Evolutionary conservation across 164 flowering plant species (phyloP).

Genomic region (Aristolochia contorta): DNA sequence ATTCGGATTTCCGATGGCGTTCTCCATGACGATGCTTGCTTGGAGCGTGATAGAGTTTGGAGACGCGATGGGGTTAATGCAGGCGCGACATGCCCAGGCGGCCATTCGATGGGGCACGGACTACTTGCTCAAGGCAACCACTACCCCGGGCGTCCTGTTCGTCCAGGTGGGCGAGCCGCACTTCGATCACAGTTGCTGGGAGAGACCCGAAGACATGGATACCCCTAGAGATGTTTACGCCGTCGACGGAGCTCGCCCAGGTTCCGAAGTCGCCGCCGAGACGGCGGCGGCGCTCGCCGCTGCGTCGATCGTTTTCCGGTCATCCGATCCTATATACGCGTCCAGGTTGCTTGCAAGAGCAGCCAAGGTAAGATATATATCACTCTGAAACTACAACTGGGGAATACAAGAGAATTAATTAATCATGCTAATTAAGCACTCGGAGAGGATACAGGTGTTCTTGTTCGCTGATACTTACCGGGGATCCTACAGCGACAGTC

Average conservation of each 20-base stretch:
- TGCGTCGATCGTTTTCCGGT: conserved; percentile 32
- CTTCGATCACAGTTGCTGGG: conserved; percentile 61
- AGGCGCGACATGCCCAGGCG: conserved; percentile 15
- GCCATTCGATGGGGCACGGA: conserved; percentile 95
- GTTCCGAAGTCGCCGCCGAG: conserved; percentile 39
- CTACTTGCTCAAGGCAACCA: conserved; percentile 76
- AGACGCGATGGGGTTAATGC: conserved; percentile 36
- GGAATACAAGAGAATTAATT: too few relatives aligned
- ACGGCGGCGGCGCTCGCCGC: conserved; percentile 46
- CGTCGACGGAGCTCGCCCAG: conserved; percentile 18
- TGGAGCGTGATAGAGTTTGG: conserved; percentile 77
- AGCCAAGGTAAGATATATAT: conserved; percentile 13
- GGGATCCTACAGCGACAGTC: conserved; percentile 32
- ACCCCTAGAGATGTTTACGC: conserved; percentile 32
- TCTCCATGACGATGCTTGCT: conserved; percentile 81
- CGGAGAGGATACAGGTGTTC: conserved; percentile 23
- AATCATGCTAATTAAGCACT: too few relatives aligned
- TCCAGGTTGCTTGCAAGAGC: conserved; percentile 27
- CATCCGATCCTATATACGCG: conserved; percentile 22
- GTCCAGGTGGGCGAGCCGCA: conserved; percentile 62
- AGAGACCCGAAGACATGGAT: conserved; percentile 86
- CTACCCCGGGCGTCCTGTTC: conserved; percentile 29
- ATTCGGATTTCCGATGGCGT: conserved; percentile 94
- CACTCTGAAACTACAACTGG: too few relatives aligned
- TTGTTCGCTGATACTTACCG: conserved; percentile 33